Evolutionary conservation across 2,329 filamentous ascomycete genomes (phyloP).

Genomic region (Pezicula carpinea): DNA sequence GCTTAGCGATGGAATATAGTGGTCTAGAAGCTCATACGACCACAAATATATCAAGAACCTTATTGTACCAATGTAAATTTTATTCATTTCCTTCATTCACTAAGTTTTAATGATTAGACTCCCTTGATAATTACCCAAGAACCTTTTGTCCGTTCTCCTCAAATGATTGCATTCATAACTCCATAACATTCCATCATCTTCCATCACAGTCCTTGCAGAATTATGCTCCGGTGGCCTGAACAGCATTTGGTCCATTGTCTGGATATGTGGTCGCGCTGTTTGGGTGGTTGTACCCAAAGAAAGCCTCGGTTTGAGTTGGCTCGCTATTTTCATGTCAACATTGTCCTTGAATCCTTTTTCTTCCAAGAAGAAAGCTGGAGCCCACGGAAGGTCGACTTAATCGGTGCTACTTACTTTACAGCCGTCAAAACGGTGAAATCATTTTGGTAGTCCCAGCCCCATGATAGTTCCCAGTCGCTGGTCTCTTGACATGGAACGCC

Average conservation of each 20-base stretch:
- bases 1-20: too few relatives aligned
- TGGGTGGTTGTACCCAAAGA: constrained; percentile 14
- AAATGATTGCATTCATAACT: neutral
- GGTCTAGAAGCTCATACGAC: too few relatives aligned
- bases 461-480: constrained; percentile 9
- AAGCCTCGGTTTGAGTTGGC: constrained; percentile 7
- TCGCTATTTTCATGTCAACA: neutral
- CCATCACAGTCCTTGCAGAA: neutral
- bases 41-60: too few relatives aligned
- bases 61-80: too few relatives aligned
- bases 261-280: constrained; percentile 3
- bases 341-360: too few relatives aligned
- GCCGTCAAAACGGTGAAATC: constrained; percentile 16
- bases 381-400: too few relatives aligned
- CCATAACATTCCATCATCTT: neutral
- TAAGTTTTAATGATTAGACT: too few relatives aligned
- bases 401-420: neutral
- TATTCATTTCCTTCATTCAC: too few relatives aligned
- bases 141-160: too few relatives aligned
- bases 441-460: constrained; percentile 11
- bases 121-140: too few relatives aligned
- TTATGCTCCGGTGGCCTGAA: neutral
- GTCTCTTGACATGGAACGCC: constrained; percentile 1
- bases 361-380: neutral
- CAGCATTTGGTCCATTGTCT: constrained; percentile 2